These are phyloP conservation scores for Quercus berberidifolia DNA, from an alignment of 306 rosid species.

Conservation along the genomic window DNA sequence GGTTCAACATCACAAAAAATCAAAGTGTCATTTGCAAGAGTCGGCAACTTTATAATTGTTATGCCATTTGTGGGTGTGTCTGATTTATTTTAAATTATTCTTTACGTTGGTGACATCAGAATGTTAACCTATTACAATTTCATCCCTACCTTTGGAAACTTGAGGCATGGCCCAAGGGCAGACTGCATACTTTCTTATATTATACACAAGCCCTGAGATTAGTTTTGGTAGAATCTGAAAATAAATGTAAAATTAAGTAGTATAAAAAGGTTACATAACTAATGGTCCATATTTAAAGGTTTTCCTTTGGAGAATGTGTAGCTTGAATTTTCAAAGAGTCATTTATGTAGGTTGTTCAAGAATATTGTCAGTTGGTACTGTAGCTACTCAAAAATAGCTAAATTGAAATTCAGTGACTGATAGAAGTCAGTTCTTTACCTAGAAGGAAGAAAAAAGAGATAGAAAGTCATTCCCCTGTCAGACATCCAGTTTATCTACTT, in stretches of 20 bases:
- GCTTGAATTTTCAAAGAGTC: background rate
- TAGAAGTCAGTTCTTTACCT: background rate
- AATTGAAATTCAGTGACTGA: background rate
- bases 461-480: background rate
- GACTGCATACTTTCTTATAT: background rate
- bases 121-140: background rate
- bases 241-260: background rate
- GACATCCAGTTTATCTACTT: background rate
- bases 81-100: background rate
- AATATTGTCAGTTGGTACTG: background rate
- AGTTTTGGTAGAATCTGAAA: background rate
- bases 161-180: background rate
- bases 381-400: background rate
- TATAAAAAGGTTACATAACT: background rate
- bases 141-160: background rate
- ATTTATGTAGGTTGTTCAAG: background rate
- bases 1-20: no score
- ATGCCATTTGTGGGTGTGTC: background rate
- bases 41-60: background rate
- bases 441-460: background rate
- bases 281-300: background rate
- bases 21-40: background rate
- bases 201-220: background rate
- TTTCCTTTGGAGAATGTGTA: background rate
- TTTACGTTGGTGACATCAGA: background rate